Evolutionary conservation across 495 filamentous ascomycete species (phyloP), one percentile per base, ranked within the genome.

Genomic region (Tuber aestivum): DNA sequence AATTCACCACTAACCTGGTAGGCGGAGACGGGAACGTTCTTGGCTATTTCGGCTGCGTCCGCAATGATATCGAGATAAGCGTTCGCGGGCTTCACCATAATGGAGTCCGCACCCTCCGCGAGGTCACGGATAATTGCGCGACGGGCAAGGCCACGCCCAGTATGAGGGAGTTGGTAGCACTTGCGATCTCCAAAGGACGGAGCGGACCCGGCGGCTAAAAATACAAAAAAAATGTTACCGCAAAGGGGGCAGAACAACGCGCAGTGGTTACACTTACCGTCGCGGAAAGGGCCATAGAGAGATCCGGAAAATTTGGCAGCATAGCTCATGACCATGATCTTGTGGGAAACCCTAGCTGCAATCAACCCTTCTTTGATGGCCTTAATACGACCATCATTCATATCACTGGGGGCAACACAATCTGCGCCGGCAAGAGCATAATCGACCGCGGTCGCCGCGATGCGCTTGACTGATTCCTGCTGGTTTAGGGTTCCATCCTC

Each of bases 1-100:
- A 91, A 99, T 85, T 99, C 95, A 75, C 95, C 95, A 83, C 91
- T 94, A 70, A 99, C 95, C 83, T 99, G 95, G 83, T 99, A 99
- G 35, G 95, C 94, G 5, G 94, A 94, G 72, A 99, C 86, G 23
- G 95, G 95, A 82, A 98, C 86, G 85, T 97, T 92, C 77, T 89
- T 90, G 35, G 93, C 94, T 72, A 97, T 87, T 70, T 97, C 93
- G 86, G 95, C 97, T 41, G 95, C 96, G 84, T 98, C 95, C 72
- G 91, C 91, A 79, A 98, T 97, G 81, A 99, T 95, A 83, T 99
- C 96, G 38, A 98, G 87, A 82, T 97, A 98, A 81, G 93, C 93
- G 75, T 91, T 91, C 16, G 95, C 94, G 3, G 95, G 95, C 85
- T 99, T 99, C 65, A 99, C 95, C 96, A 99, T 97, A 81, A 99